phyloP scores from a whole-genome alignment of 805 yeast species.

The Priceomyces fermenticarens region DNA sequence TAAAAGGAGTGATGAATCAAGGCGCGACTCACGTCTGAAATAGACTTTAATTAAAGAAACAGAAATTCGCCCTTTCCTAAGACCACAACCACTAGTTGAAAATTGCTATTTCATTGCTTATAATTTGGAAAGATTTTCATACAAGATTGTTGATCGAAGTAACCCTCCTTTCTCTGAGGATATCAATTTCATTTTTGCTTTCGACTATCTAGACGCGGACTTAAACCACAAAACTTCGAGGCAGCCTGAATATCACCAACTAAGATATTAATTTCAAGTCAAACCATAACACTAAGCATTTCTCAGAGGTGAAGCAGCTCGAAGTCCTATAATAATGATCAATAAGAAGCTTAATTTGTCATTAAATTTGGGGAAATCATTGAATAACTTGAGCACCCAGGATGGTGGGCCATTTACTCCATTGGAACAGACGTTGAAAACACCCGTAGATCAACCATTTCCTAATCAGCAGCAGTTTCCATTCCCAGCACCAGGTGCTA shows the following conservation, averaged over 20 bases:
- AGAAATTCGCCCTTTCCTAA: neutral
- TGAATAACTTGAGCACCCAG: conserved; percentile 16
- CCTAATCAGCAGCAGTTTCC: conserved; percentile 5
- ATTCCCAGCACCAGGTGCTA: neutral
- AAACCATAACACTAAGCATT: too few relatives aligned
- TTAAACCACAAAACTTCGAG: too few relatives aligned
- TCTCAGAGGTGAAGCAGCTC: too few relatives aligned
- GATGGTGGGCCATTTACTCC: conserved; percentile 40
- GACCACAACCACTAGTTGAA: neutral
- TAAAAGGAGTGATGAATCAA: conserved; percentile 1
- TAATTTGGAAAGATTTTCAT: too few relatives aligned
- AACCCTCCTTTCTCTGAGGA: too few relatives aligned
- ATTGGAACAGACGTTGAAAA: conserved; percentile 39
- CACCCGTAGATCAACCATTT: conserved; percentile 31
- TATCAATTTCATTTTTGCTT: too few relatives aligned
- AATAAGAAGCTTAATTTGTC: conserved; percentile 32
- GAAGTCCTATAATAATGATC: conserved; percentile 14
- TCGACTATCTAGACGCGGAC: too few relatives aligned
- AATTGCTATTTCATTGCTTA: neutral
- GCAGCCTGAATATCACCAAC: too few relatives aligned
- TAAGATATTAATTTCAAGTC: too few relatives aligned
- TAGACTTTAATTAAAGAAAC: neutral
- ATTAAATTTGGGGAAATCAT: conserved; percentile 31
- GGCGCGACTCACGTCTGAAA: conserved; percentile 3
- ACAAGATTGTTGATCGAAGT: too few relatives aligned